A percentile compares a stretch with the other conserved stretches of the same genome.
These are phyloP conservation scores for Trametopsis cervina DNA, from an alignment of 768 basidiomycete genomes.

Conservation along the genomic window DNA sequence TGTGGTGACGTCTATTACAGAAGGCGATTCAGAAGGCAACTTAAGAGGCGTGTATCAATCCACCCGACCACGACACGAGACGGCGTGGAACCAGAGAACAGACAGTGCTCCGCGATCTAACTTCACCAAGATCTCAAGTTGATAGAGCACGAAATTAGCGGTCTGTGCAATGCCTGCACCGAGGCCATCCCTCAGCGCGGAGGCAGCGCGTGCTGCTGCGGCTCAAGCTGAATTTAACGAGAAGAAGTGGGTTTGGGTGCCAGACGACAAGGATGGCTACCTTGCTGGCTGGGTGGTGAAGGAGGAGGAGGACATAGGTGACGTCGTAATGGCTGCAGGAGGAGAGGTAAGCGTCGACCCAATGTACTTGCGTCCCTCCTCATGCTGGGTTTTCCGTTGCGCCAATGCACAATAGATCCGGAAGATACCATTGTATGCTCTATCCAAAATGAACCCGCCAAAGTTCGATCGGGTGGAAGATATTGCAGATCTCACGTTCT, in stretches of 20 bases:
- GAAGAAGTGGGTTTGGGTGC: conserved; percentile 99
- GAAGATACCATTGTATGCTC: conserved; percentile 65
- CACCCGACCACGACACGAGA: no score
- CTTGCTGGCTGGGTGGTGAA: conserved; percentile 90
- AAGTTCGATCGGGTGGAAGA: conserved; percentile 98
- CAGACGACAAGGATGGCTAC: conserved; percentile 88
- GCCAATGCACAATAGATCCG: conserved; percentile 37
- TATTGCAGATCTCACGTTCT: conserved; percentile 94
- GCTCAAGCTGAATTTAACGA: conserved; percentile 95
- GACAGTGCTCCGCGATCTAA: no score
- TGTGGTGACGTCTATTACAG: no score
- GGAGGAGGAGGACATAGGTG: conserved; percentile 76
- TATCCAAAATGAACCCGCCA: conserved; percentile 97
- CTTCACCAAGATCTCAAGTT: no score
- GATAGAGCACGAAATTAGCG: no score
- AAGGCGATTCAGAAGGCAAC: no score
- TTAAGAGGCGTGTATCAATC: no score
- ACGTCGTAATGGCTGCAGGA: conserved; percentile 78
- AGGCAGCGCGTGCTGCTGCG: conserved; percentile 79
- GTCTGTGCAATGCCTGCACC: conserved; percentile 27
- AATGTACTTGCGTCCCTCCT: background rate
- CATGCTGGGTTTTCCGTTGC: conserved; percentile 22
- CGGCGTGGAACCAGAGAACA: no score
- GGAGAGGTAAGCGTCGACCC: conserved; percentile 55
- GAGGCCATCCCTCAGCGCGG: conserved; percentile 36